Conservation (phyloP, 1,284 basidiomycete species). For the Sporisorium exsertum region DNA sequence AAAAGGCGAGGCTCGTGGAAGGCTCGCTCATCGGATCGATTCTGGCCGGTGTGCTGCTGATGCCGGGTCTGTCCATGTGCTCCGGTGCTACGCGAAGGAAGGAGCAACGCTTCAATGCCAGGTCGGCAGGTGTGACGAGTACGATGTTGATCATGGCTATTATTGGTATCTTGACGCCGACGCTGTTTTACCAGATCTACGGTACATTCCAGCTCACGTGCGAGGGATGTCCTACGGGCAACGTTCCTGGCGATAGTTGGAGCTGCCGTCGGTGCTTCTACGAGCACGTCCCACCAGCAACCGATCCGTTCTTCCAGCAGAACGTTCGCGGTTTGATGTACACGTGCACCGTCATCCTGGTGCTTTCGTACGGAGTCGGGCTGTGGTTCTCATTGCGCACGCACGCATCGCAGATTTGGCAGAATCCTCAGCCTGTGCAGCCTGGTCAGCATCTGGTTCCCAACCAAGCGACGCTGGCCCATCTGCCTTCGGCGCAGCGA, state of each 20-base stretch:
- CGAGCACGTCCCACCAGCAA: conserved; percentile 89
- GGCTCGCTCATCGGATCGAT: conserved; percentile 91
- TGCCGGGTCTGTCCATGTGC: conserved; percentile 97
- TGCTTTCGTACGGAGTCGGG: conserved; percentile 95
- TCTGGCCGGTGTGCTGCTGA: conserved; percentile 95
- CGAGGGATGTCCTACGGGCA: conserved; percentile 80
- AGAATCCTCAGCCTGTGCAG: conserved; percentile 75
- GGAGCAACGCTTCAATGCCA: conserved; percentile 98
- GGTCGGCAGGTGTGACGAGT: conserved; percentile 96
- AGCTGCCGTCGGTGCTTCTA: conserved; percentile 93
- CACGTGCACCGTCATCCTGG: conserved; percentile 86
- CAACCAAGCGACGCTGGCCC: conserved; percentile 45
- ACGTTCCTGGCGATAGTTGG: conserved; percentile 73
- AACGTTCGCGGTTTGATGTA: conserved; percentile 95
- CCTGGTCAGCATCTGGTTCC: conserved; percentile 49
- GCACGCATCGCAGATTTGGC: conserved; percentile 99
- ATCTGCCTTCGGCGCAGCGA: conserved; percentile 72
- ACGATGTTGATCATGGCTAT: conserved; percentile 99
- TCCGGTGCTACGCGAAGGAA: conserved; percentile 91
- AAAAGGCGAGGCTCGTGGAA: conserved; percentile 93
- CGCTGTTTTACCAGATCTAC: conserved; percentile 98
- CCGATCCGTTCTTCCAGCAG: conserved; percentile 95
- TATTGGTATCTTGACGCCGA: conserved; percentile 94
- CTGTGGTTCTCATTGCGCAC: conserved; percentile 99
- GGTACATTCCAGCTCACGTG: conserved; percentile 97